phyloP scores from a whole-genome alignment of 352 stramenopile genomes.

The Globisporangium echinulatum region DNA sequence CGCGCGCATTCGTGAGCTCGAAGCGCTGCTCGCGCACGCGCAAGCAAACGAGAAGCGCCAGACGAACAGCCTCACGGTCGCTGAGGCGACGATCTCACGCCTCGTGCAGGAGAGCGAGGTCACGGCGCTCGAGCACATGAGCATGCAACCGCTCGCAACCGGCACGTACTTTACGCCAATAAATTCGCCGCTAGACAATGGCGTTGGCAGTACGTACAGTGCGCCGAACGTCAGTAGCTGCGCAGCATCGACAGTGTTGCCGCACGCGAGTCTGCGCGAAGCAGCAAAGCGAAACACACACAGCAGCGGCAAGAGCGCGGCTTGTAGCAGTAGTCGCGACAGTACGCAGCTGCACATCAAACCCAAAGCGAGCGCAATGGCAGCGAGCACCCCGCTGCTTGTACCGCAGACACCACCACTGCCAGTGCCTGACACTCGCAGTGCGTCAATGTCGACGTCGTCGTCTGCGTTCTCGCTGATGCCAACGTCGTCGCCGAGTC shows the following conservation, averaged over 20 bases:
- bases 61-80: slow-evolving; percentile 58
- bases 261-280: background rate
- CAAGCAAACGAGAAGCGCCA: slow-evolving; percentile 55
- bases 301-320: background rate
- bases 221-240: background rate
- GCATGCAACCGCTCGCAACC: slow-evolving; percentile 22
- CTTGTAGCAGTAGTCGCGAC: background rate
- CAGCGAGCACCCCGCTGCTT: slow-evolving; percentile 5
- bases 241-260: background rate
- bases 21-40: slow-evolving; percentile 44
- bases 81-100: slow-evolving; percentile 50
- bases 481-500: slow-evolving; percentile 3
- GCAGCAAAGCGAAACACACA: background rate
- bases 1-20: slow-evolving; percentile 46
- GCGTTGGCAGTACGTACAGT: background rate
- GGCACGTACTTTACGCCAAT: background rate
- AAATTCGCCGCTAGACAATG: background rate
- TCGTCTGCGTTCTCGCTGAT: slow-evolving; percentile 11
- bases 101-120: slow-evolving; percentile 53
- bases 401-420: background rate
- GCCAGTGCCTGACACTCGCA: background rate
- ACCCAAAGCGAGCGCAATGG: slow-evolving; percentile 1
- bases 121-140: slow-evolving; percentile 36
- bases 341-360: background rate
- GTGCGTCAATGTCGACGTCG: background rate